Conservation (phyloP, 441 rosid genomes). For the Cnidoscolus chayamansa region DNA sequence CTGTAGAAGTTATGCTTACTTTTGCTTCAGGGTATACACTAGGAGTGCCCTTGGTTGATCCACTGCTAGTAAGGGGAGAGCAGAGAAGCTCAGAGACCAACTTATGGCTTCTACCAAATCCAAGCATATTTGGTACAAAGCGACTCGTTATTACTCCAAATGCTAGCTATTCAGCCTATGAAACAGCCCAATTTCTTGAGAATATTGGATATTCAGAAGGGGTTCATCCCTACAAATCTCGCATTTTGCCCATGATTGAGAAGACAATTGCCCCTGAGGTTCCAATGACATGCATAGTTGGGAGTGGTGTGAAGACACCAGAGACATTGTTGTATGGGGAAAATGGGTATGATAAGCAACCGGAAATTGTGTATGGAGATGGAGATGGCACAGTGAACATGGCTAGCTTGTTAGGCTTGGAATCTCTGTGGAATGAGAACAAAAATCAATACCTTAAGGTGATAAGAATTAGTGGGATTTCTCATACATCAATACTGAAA, state of each 20-base stretch:
- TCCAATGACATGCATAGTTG: conserved; percentile 64
- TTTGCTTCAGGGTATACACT: conserved; percentile 71
- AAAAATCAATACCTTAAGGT: conserved; percentile 45
- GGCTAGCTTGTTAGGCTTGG: conserved; percentile 54
- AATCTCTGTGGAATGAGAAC: conserved; percentile 37
- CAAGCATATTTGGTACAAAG: conserved; percentile 41
- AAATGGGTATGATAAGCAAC: conserved; percentile 58
- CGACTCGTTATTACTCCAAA: conserved; percentile 49
- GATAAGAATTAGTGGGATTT: conserved; percentile 41
- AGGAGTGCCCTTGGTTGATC: conserved; percentile 75
- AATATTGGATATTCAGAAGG: conserved; percentile 63
- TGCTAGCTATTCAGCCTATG: conserved; percentile 48
- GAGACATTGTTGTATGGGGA: conserved; percentile 50
- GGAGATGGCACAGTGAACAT: conserved; percentile 86
- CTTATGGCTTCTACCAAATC: conserved; percentile 75
- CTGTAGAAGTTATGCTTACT: conserved; percentile 55
- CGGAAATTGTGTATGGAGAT: conserved; percentile 67
- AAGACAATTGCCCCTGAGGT: conserved; percentile 42
- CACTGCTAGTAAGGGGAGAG: conserved; percentile 59
- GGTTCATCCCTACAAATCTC: conserved; percentile 41
- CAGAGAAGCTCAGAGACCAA: conserved; percentile 80
- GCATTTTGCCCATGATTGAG: conserved; percentile 52
- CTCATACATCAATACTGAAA: conserved; percentile 59
- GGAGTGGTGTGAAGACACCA: conserved; percentile 53
- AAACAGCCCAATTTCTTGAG: conserved; percentile 43